phyloP scores from a whole-genome alignment of 2,329 filamentous ascomycete genomes.

The Aspergillus sp. region DNA sequence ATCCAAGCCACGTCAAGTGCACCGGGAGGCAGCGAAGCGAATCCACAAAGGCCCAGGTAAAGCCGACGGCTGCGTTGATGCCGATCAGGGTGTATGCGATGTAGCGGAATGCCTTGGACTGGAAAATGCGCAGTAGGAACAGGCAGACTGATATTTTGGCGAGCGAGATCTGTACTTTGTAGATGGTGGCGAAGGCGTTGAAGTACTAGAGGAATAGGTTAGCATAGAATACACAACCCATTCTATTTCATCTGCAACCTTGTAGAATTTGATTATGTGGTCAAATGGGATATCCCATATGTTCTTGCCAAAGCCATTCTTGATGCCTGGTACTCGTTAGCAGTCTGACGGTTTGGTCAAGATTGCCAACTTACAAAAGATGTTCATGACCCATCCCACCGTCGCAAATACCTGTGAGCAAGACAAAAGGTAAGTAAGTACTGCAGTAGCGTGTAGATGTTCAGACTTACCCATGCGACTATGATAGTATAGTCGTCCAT shows the following conservation, averaged over 20 bases:
- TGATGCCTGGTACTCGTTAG: conserved; percentile 7
- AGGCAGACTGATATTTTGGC: conserved; percentile 8
- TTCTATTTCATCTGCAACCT: too few relatives aligned
- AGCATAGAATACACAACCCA: too few relatives aligned
- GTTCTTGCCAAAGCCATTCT: conserved; percentile 11
- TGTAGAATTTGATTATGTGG: conserved; percentile 9
- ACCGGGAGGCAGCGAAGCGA: conserved; percentile 10
- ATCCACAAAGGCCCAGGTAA: conserved; percentile 12
- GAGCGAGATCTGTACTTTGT: conserved; percentile 9
- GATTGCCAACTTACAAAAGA: conserved; percentile 3
- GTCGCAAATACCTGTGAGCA: too few relatives aligned
- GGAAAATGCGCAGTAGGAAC: conserved; percentile 15
- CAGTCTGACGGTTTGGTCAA: neutral
- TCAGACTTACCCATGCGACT: conserved; percentile 9
- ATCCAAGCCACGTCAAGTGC: conserved; percentile 11
- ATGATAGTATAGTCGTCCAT: conserved; percentile 14
- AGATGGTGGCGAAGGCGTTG: conserved; percentile 10
- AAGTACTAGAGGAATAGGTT: too few relatives aligned
- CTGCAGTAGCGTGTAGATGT: conserved; percentile 1
- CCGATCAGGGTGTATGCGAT: conserved; percentile 10
- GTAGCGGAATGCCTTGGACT: conserved; percentile 10
- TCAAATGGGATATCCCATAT: conserved; percentile 14
- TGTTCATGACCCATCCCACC: conserved; percentile 5
- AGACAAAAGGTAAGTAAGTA: neutral
- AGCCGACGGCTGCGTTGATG: conserved; percentile 9